Conservation (phyloP, 2,329 filamentous ascomycete genomes). For the Botrytis pseudocinerea region DNA sequence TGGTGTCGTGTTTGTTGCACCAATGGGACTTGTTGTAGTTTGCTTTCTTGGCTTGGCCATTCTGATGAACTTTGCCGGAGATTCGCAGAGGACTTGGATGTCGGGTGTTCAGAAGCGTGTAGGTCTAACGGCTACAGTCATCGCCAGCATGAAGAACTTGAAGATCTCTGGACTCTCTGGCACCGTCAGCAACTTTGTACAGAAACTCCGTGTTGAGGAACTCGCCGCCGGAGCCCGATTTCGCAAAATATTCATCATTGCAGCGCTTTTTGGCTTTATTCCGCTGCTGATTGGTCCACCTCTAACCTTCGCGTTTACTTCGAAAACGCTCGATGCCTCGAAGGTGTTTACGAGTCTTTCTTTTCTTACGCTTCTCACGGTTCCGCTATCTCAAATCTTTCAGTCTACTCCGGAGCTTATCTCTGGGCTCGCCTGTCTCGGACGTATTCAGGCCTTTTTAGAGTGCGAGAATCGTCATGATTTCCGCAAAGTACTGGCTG, state of each 20-base stretch:
- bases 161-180: conserved; percentile 44
- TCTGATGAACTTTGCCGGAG: conserved; percentile 25
- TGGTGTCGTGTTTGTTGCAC: conserved; percentile 40
- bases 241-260: conserved; percentile 24
- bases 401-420: conserved; percentile 30
- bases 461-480: background rate
- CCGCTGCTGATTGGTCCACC: conserved; percentile 27
- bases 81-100: conserved; percentile 31
- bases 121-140: conserved; percentile 35
- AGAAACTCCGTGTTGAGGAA: conserved; percentile 42
- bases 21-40: conserved; percentile 46
- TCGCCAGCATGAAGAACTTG: conserved; percentile 45
- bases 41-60: conserved; percentile 36
- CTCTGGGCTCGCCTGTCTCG: conserved; percentile 22
- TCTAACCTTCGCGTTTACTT: conserved; percentile 30
- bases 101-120: conserved; percentile 14
- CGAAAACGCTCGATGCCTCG: conserved; percentile 25
- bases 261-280: conserved; percentile 27
- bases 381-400: conserved; percentile 30
- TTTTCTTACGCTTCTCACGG: conserved; percentile 31
- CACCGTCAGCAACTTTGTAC: conserved; percentile 39
- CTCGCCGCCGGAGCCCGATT: conserved; percentile 39
- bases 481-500: background rate
- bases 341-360: conserved; percentile 30
- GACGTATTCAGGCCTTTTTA: background rate